Conservation (phyloP, 129 eudicot genomes). For the Tanacetum coccineum region DNA sequence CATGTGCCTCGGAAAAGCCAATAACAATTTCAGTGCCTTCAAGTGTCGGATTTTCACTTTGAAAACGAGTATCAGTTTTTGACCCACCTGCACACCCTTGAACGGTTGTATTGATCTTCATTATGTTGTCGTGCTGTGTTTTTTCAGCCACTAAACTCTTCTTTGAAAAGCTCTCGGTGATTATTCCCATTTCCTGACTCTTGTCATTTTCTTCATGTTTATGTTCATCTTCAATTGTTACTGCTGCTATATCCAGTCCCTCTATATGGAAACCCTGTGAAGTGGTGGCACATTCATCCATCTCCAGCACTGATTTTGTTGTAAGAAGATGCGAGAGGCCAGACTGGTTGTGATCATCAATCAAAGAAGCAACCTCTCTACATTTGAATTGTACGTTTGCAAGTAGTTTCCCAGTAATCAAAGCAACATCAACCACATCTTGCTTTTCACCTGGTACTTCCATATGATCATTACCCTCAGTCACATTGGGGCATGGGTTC, state of each 20-base stretch:
- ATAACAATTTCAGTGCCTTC: slow-evolving; percentile 9
- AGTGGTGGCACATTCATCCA: slow-evolving; percentile 18
- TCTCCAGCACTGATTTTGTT: slow-evolving; percentile 25
- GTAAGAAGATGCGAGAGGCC: slow-evolving; percentile 5
- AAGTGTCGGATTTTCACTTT: slow-evolving; percentile 20
- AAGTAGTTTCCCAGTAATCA: not conserved
- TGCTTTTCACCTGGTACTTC: slow-evolving; percentile 19
- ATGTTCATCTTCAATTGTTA: slow-evolving; percentile 19
- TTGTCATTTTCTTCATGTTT: slow-evolving; percentile 11
- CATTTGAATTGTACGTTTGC: not conserved
- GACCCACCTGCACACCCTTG: slow-evolving; percentile 18
- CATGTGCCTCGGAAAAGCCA: slow-evolving; percentile 13
- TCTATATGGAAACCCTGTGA: slow-evolving; percentile 15
- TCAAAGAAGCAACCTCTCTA: slow-evolving; percentile 22
- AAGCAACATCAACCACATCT: slow-evolving; percentile 25
- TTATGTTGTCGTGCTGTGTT: slow-evolving; percentile 13
- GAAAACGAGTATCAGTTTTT: slow-evolving; percentile 20
- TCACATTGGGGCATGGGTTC: not conserved
- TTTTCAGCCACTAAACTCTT: slow-evolving; percentile 18
- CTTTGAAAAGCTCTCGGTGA: not conserved
- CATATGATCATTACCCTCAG: slow-evolving; percentile 7
- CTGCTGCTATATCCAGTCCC: slow-evolving; percentile 16
- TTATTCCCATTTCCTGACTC: slow-evolving; percentile 15
- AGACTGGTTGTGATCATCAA: slow-evolving; percentile 21
- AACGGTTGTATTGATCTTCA: slow-evolving; percentile 7